Percentiles rank a stretch among this genome's conserved stretches.
phyloP scores from a whole-genome alignment of 2,329 filamentous ascomycete genomes.

The Tolypocladium album region DNA sequence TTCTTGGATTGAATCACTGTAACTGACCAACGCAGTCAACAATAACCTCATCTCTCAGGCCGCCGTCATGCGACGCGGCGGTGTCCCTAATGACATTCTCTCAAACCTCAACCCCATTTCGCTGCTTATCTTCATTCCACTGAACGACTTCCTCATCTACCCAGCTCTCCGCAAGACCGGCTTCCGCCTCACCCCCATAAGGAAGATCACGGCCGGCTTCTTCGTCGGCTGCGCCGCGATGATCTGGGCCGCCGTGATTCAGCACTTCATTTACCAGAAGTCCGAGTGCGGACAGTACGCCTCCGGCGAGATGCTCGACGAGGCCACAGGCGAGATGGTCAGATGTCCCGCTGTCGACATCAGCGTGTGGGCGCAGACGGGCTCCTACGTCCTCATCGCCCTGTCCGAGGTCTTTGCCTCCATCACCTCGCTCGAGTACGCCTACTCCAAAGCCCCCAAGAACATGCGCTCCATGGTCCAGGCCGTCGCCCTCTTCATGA shows the following conservation, averaged over 20 bases:
- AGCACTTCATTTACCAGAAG: slow-evolving; percentile 52
- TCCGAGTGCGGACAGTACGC: slow-evolving; percentile 50
- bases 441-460: slow-evolving; percentile 65
- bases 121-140: slow-evolving; percentile 63
- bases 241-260: slow-evolving; percentile 44
- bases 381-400: slow-evolving; percentile 40
- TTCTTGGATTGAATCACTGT: background rate
- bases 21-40: slow-evolving; percentile 22
- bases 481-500: slow-evolving; percentile 60
- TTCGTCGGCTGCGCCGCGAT: slow-evolving; percentile 51
- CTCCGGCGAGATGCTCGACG: slow-evolving; percentile 13
- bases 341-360: slow-evolving; percentile 46
- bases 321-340: slow-evolving; percentile 17
- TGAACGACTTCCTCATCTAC: slow-evolving; percentile 58
- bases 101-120: slow-evolving; percentile 67
- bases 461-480: slow-evolving; percentile 74
- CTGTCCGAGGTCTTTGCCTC: slow-evolving; percentile 43
- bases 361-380: slow-evolving; percentile 50
- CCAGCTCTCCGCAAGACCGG: slow-evolving; percentile 52
- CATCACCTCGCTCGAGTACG: slow-evolving; percentile 60
- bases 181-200: slow-evolving; percentile 63
- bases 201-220: slow-evolving; percentile 64
- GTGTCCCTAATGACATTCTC: slow-evolving; percentile 68
- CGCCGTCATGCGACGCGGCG: slow-evolving; percentile 53
- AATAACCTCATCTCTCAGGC: slow-evolving; percentile 54